phyloP scores from a whole-genome alignment of 768 basidiomycete genomes.

The Leucocoprinus leucothites region DNA sequence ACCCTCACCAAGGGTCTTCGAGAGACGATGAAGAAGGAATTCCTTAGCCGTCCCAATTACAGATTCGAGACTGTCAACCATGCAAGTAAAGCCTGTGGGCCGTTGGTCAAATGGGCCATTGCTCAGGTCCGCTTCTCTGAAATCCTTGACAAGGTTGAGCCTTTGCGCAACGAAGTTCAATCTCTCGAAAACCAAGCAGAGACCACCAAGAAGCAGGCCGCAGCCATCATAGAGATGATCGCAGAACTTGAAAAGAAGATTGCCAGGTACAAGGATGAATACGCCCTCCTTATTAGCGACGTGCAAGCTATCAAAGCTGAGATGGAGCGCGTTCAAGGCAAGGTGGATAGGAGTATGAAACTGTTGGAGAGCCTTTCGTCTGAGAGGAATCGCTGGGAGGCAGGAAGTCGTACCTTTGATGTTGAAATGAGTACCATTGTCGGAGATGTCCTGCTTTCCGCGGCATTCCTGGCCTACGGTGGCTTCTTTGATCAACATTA shows the following conservation, averaged over 20 bases:
- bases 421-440: slow-evolving; percentile 98
- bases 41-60: slow-evolving; percentile 84
- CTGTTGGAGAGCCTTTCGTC: slow-evolving; percentile 92
- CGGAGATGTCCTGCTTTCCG: slow-evolving; percentile 92
- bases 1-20: slow-evolving; percentile 86
- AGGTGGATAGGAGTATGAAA: slow-evolving; percentile 96
- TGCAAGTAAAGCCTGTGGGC: slow-evolving; percentile 96
- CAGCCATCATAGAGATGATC: slow-evolving; percentile 88
- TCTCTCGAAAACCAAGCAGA: slow-evolving; percentile 91
- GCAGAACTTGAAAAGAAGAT: slow-evolving; percentile 92
- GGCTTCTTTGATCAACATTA: slow-evolving; percentile 99
- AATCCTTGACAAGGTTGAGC: slow-evolving; percentile 96
- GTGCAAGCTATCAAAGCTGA: slow-evolving; percentile 96
- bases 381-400: slow-evolving; percentile 91
- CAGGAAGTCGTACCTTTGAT: slow-evolving; percentile 93
- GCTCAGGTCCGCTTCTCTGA: slow-evolving; percentile 97
- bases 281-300: slow-evolving; percentile 93
- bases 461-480: slow-evolving; percentile 94
- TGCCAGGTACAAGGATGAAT: slow-evolving; percentile 93
- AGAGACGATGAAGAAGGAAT: slow-evolving; percentile 90
- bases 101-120: slow-evolving; percentile 96
- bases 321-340: slow-evolving; percentile 97
- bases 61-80: slow-evolving; percentile 95
- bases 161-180: slow-evolving; percentile 92
- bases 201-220: slow-evolving; percentile 91